Evolutionary conservation across 1,284 basidiomycete species (phyloP), one percentile per base, ranked within the genome.

Genomic region (Ceratobasidium sp.): DNA sequence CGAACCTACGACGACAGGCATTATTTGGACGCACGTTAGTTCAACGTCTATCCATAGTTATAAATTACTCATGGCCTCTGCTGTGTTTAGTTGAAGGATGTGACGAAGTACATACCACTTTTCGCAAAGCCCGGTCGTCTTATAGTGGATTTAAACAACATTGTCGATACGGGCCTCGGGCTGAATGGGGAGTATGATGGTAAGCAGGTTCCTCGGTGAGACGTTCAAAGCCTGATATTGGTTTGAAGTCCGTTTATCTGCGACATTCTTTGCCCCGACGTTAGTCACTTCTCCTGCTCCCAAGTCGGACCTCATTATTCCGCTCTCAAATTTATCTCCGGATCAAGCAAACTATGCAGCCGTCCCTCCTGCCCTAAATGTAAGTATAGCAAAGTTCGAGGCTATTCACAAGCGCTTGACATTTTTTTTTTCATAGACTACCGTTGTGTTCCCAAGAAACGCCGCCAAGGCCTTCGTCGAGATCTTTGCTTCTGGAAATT

Each of bases 301-400:
- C 66, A 88, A 89, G 80, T 89, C 93, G 13, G 87, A 93, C 81
- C 81, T 89, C 39, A 92, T 94, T 68, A 87, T 95, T 55, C 92
- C 93, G 0, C 87, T 95, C 10, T 91, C 91, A 0, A 92, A 91
- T 1, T 83, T 92, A 70, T 86, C 87, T 2, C 91, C 92, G 79
- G 86, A 87, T 73, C 91, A 90, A 7, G 91, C 91, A n/a, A 89
- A 91, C 79, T 89, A 91, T 51, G 92, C 91, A 1, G 92, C 91
- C 39, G 91, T 94, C 9, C 93, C 93, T 49, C 92, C 93, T 12
- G 87, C 86, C 1, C 93, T 93, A 81, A 92, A 92, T 12, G 93
- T 93, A 82, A 77, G 89, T 81, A 26, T 20, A 56, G 18, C 33
- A 15, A 23, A 33, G 58, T 26, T 64, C 64, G 12, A 44, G 26